Conservation (phyloP, 257 asterid species). For the Rauvolfia tetraphylla region DNA sequence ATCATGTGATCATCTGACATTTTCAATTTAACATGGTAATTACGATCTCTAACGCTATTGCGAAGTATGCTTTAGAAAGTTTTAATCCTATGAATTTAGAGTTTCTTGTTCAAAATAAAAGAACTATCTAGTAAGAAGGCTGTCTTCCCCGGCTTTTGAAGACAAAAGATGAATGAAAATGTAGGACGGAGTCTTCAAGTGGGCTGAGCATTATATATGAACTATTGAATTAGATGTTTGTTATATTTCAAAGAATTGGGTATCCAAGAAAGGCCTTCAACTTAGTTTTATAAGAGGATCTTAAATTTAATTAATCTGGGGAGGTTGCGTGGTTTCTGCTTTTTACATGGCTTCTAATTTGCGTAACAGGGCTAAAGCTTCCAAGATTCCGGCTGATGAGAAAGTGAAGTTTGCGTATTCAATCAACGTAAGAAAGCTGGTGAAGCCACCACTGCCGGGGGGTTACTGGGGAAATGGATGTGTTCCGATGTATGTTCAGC, state of each 20-base stretch:
- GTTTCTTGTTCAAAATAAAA: too few relatives aligned
- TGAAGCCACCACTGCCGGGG: slow-evolving; percentile 52
- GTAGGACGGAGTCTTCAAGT: not conserved
- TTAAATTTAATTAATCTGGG: not conserved
- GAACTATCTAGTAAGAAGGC: not conserved
- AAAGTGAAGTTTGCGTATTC: slow-evolving; percentile 66
- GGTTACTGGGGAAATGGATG: slow-evolving; percentile 95
- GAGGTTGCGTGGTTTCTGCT: not conserved
- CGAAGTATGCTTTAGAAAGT: too few relatives aligned
- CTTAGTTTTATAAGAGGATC: not conserved
- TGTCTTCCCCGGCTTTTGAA: not conserved
- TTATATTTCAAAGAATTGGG: not conserved
- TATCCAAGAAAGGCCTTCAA: not conserved
- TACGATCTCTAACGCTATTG: too few relatives aligned
- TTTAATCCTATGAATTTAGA: not conserved
- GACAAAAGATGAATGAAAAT: not conserved
- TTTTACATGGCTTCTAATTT: not conserved
- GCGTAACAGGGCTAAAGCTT: slow-evolving; percentile 46
- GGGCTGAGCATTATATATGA: not conserved
- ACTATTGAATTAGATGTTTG: not conserved
- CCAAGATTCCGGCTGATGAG: slow-evolving; percentile 34
- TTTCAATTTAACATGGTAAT: not conserved
- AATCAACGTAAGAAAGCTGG: slow-evolving; percentile 52
- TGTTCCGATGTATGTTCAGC: slow-evolving; percentile 72
- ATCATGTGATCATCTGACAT: not conserved